Base-by-base conservation (phyloP, 306 rosid genomes). In the Argentina anserina region DNA sequence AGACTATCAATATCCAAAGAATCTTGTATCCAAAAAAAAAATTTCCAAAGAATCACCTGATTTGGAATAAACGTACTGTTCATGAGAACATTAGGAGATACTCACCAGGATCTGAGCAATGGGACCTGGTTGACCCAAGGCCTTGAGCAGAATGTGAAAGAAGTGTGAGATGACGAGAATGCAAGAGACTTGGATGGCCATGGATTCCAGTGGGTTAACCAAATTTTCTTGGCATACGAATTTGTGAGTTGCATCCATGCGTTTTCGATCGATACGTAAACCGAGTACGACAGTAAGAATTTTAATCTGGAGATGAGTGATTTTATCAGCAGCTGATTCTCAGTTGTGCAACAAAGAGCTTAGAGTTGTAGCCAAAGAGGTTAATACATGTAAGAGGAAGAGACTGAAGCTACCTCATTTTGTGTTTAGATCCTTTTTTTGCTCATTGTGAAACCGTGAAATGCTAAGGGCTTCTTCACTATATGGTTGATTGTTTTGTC, bases 141-240 rank as follows among this genome's bases (percentile, higher is more conserved):
- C 76, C 69, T 84, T 91, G 73, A 94, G 94, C 31, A 94, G 59
- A 53, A 94, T 79, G 66, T 94, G 89, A 77, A 94, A 94, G 75
- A 91, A 74, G 69, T 91, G 97, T 42, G 98, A 94, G 29, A 91
- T 85, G 79, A 94, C 98, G 43, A 94, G 98, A 79, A 94, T 91
- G 86, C 88, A 82, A 0, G 97, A 71, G 31, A 89, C 89, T 60
- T 94, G 98, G 87, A 91, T 78, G 46, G 96, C 94, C 96, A 94
- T 91, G 33, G 98, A 87, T 28, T 84, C 82, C 2, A 94, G 72
- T n/a, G 96, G 97, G 75, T 94, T 91, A 82, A 84, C 67, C 74
- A 91, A 50, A 75, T 88, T 82, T 4, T 78, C 78, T 72, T 71
- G 80, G 78, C 96, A 94, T 8, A 91, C 91, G 74, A 94, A 77